Base-by-base conservation (phyloP, 2,329 filamentous ascomycete genomes). In the Phaeosphaeriaceae sp. region DNA sequence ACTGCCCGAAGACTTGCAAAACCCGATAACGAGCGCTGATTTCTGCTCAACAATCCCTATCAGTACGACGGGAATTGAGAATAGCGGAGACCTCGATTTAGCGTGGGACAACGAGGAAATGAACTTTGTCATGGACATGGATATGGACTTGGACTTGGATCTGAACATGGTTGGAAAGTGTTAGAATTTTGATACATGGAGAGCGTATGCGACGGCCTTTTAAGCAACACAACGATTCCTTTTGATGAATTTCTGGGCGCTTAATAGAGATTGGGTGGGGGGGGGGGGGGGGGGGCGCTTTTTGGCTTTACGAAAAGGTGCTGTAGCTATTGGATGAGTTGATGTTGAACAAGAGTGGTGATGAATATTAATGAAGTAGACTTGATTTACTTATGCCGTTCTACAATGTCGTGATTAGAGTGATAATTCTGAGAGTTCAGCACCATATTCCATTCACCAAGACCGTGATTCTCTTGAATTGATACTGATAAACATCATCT, bases 101-200 rank as follows among this genome's bases (percentile, higher is more conserved):
- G 36, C 51, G 3, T 72, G 68, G 68, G 68, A 71, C 42, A 67
- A 72, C 21, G 50, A 45, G 7, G 66, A 68, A 13, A 44, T 70
- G 48, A 59, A 54, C n/a, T 72, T 73, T 40, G 52, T 56, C 11
- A 63, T 71, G 60, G 67, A 68, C 39, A 57, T 69, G 56, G 64
- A 68, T 40, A 54, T 66, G 56, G 68, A 72, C 53, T 32, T 63
- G 34, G 59, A 67, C 30, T 13, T 64, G 41, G 50, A 63, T 46
- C 11, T 61, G 15, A 41, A 49, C 17, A 46, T 45, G 39, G 29
- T 45, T 15, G 20, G 42, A 21, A 39, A 42, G 29, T 26, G 16
- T 20, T 46, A 36, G 20, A 4, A 37, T 18, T 4, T n/a, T 30
- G 16, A 11, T 26, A 26, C 11, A 1, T 26, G 23, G 2, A 26